Evolutionary conservation across 163 green algal genomes (phyloP).

Genomic region (Picocystis sp.): DNA sequence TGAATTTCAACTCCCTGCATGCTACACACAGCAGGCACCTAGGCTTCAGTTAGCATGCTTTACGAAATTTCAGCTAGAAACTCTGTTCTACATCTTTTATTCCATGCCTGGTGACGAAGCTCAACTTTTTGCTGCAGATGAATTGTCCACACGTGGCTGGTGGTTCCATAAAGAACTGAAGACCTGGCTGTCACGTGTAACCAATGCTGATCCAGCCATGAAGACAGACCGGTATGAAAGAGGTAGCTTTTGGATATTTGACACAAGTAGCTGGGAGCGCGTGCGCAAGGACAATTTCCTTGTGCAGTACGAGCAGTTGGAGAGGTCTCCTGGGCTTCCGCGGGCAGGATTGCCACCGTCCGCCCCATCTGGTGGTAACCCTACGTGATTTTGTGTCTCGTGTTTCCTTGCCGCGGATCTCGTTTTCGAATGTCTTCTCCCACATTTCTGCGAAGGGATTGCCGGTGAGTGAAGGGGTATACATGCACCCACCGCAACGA

Average conservation of each 20-base stretch:
- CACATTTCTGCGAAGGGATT: no score
- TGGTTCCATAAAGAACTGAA: slow-evolving; percentile 66
- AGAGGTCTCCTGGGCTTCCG: slow-evolving; percentile 16
- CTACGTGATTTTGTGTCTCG: no score
- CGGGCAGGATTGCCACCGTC: no score
- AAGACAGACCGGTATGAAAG: slow-evolving; percentile 67
- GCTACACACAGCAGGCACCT: slow-evolving; percentile 62
- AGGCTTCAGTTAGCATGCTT: slow-evolving; percentile 70
- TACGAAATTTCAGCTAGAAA: slow-evolving; percentile 83
- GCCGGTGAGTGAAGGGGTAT: no score
- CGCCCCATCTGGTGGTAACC: no score
- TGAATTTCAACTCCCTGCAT: slow-evolving; percentile 57
- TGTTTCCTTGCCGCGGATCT: no score
- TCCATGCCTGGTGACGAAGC: slow-evolving; percentile 56
- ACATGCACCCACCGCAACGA: no score
- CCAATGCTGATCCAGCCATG: slow-evolving; percentile 49
- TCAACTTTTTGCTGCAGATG: slow-evolving; percentile 71
- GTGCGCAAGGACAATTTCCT: slow-evolving; percentile 55
- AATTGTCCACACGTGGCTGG: slow-evolving; percentile 73
- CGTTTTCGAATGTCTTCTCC: no score
- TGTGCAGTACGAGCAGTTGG: slow-evolving; percentile 55
- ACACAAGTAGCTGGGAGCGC: slow-evolving; percentile 68
- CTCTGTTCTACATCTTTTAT: slow-evolving; percentile 95
- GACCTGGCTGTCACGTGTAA: slow-evolving; percentile 66
- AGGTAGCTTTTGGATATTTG: slow-evolving; percentile 81